Percentiles rank a stretch among this genome's conserved stretches.
Evolutionary conservation across 2,329 filamentous ascomycete species (phyloP).

Genomic region (Phyllosticta paracitricarpa): DNA sequence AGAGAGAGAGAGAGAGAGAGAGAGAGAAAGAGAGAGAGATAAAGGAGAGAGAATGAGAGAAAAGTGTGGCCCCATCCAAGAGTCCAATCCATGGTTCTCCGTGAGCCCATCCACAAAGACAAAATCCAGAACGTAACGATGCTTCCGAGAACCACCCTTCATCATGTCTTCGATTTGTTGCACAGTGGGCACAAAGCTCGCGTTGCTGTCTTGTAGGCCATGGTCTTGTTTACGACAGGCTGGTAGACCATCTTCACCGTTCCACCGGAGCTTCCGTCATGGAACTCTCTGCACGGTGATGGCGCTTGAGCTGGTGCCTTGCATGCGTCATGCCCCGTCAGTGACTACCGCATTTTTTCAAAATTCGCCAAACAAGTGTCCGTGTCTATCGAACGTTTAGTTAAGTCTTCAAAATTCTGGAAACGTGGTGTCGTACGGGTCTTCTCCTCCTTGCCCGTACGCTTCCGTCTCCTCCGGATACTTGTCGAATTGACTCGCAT

Average conservation of each 20-base stretch:
- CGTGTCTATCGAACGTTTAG: slow-evolving; percentile 20
- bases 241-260: too few species aligned
- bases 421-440: slow-evolving; percentile 59
- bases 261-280: too few species aligned
- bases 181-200: too few species aligned
- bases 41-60: background rate
- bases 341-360: background rate
- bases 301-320: too few species aligned
- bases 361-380: slow-evolving; percentile 26
- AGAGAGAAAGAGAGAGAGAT: background rate
- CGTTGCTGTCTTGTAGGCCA: too few species aligned
- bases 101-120: too few species aligned
- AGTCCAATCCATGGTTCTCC: too few species aligned
- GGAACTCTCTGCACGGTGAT: too few species aligned
- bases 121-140: too few species aligned
- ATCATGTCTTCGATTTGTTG: too few species aligned
- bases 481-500: slow-evolving; percentile 95
- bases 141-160: too few species aligned
- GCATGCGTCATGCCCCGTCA: background rate
- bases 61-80: background rate
- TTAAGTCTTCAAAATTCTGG: background rate
- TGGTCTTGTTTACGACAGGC: too few species aligned
- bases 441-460: slow-evolving; percentile 69
- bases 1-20: background rate
- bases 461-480: slow-evolving; percentile 95